Evolutionary conservation across 2,329 filamentous ascomycete genomes (phyloP).

Genomic region (Verticillium isaacii): DNA sequence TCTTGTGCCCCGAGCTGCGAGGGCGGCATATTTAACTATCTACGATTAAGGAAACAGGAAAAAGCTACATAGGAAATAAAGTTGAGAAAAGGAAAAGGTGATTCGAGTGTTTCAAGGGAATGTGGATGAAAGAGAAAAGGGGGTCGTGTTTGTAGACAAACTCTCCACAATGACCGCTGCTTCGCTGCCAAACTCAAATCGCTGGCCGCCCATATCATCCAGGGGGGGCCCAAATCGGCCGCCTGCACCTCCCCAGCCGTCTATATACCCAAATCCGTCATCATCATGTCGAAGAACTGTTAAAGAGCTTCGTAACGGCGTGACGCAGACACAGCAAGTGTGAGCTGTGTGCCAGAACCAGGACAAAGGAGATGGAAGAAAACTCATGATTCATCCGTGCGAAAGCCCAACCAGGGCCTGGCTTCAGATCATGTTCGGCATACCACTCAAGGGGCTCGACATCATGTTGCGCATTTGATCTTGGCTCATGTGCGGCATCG

Average conservation of each 20-base stretch:
- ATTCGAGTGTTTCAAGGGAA: not conserved
- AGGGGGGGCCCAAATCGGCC: not conserved
- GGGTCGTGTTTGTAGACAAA: not conserved
- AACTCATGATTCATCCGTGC: not conserved
- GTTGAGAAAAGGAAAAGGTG: not conserved
- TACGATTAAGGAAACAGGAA: constrained; percentile 1
- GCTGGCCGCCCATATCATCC: not conserved
- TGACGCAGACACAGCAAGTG: not conserved
- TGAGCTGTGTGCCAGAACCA: not conserved
- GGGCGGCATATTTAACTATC: constrained; percentile 1
- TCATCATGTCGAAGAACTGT: constrained; percentile 1
- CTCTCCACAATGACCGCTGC: not conserved
- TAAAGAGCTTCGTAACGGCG: not conserved
- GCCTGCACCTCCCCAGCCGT: not conserved
- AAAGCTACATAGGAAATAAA: not conserved
- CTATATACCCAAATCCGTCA: not conserved
- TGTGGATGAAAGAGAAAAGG: not conserved
- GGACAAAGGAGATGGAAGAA: not conserved
- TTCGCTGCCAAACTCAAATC: not conserved
- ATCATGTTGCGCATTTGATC: constrained; percentile 1
- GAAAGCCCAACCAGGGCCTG: not conserved
- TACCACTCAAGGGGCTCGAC: not conserved
- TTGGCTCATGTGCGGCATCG: not conserved
- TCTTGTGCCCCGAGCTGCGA: not conserved
- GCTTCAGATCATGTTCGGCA: constrained; percentile 1